Base-by-base conservation (phyloP, 2,329 filamentous ascomycete species). In the Rosellinia necatrix region DNA sequence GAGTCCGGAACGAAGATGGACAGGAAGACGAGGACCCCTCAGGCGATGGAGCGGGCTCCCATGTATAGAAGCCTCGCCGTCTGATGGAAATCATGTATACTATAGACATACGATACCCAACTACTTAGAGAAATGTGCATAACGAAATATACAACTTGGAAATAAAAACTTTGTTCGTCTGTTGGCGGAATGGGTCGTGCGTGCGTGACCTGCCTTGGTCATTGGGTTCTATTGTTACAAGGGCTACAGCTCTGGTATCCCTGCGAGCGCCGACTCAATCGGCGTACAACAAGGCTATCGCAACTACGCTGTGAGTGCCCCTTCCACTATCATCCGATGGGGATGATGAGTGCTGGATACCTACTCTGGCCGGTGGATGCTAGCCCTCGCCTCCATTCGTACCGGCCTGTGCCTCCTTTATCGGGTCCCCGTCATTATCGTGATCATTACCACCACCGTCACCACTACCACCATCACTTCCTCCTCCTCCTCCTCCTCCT, bases 181-280 rank as follows among this genome's bases (percentile, higher is more conserved):
- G 15, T 35, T 53, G 22, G 34, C 17, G 13, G 13, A n/a, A 15
- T 13, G 32, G 21, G 32, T 19, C 15, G 42, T 15, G 40, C 35
- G 47, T 15, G 40, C 13, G 12, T 48, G 34, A 37, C 48, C 50
- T 53, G 29, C 53, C 47, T 40, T 49, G 43, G 55, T 63, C 50
- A 56, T 64, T 64, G 50, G 32, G 49, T 53, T 62, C 47, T 61
- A 62, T 50, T 52, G 42, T 56, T 62, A 59, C 62, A 58, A 22
- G 43, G 40, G 49, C 57, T 53, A 54, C 40, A 49, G 44, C 48
- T 49, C 48, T 40, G 42, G 53, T 41, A 53, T 56, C 50, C 46
- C 37, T n/a, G 30, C 24, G 25, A 25, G 41, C 32, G 43, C 37
- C 46, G 27, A 44, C 22, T 38, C 32, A 29, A 47, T 41, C 47